Percentiles rank a stretch among this genome's conserved stretches.
These are phyloP conservation scores for Anaeromyces robustus DNA, from an alignment of 192 early-diverging fungal species.

Conservation along the genomic window DNA sequence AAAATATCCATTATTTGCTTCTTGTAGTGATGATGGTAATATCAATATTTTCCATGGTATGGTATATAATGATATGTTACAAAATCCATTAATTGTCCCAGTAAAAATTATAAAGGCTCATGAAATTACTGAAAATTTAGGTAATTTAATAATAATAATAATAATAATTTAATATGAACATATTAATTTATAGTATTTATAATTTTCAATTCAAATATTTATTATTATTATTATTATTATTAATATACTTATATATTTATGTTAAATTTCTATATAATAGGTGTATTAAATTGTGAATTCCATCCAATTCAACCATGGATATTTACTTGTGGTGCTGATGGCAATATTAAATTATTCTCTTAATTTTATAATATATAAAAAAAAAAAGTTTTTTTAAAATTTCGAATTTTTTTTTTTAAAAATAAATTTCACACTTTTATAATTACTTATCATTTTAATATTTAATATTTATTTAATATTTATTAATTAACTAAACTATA, in stretches of 20 bases:
- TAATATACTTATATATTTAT: no score
- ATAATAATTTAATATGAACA: no score
- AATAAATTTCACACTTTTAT: no score
- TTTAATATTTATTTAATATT: no score
- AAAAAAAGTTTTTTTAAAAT: no score
- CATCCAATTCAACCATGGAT: slow-evolving; percentile 98
- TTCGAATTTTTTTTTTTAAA: no score
- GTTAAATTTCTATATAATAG: no score
- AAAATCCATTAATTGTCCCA: slow-evolving; percentile 97
- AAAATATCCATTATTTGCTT: slow-evolving; percentile 85
- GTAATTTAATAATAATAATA: slow-evolving; percentile 13
- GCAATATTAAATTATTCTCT: slow-evolving; percentile 66
- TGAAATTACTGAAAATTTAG: slow-evolving; percentile 49
- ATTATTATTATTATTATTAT: no score
- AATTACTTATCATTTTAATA: no score
- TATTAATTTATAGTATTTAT: no score
- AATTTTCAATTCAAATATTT: no score
- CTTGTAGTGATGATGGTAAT: slow-evolving; percentile 78
- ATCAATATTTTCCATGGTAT: slow-evolving; percentile 95
- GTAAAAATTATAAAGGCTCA: slow-evolving; percentile 84
- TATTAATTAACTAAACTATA: no score
- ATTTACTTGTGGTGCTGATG: slow-evolving; percentile 80
- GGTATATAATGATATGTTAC: slow-evolving; percentile 91
- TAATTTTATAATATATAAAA: not conserved
- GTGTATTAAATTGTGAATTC: slow-evolving; percentile 69